Conservation (phyloP, 768 basidiomycete genomes). For the Kwoniella dendrophila region DNA sequence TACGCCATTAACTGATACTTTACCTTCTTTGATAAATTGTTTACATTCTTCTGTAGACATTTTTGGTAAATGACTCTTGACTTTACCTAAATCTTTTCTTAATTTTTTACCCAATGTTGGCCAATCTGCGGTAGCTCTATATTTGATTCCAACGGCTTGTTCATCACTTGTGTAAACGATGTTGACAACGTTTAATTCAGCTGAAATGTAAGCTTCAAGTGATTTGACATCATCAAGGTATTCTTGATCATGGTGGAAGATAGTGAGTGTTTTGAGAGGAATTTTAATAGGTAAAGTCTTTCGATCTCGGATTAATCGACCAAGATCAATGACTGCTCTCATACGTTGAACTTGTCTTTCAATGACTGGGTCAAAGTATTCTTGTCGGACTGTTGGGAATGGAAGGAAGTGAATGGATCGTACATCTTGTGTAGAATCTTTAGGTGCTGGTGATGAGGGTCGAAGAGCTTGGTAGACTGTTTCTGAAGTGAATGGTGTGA, state of each 20-base stretch:
- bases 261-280: conserved; percentile 84
- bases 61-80: conserved; percentile 80
- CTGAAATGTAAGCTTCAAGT: conserved; percentile 83
- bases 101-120: conserved; percentile 89
- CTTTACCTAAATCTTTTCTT: conserved; percentile 83
- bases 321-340: conserved; percentile 91
- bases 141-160: conserved; percentile 77
- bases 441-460: conserved; percentile 66
- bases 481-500: conserved; percentile 97
- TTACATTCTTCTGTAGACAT: conserved; percentile 83
- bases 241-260: conserved; percentile 84
- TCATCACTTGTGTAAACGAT: conserved; percentile 89
- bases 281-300: conserved; percentile 81
- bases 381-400: conserved; percentile 90
- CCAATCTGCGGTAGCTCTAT: conserved; percentile 93
- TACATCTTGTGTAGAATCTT: conserved; percentile 66
- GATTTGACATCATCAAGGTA: conserved; percentile 84
- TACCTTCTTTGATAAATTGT: conserved; percentile 71
- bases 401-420: conserved; percentile 93
- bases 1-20: conserved; percentile 83
- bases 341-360: conserved; percentile 93
- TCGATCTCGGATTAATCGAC: conserved; percentile 82
- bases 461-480: conserved; percentile 92
- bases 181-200: conserved; percentile 92
- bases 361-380: conserved; percentile 90